These are phyloP conservation scores for Ogataea chonburiensis DNA, from an alignment of 805 yeast species.

Conservation along the genomic window DNA sequence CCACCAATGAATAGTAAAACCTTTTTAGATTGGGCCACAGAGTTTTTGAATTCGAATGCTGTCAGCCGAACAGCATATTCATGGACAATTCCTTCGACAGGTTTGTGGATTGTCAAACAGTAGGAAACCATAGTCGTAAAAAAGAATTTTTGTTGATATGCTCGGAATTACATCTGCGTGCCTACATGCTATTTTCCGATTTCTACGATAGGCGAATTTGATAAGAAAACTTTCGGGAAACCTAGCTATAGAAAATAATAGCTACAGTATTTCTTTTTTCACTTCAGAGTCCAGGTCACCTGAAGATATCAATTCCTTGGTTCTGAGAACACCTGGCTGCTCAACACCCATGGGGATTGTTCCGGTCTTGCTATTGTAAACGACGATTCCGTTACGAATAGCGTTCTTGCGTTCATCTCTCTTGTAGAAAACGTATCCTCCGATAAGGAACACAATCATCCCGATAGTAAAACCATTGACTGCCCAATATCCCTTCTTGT, in stretches of 20 bases:
- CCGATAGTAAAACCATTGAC: constrained; percentile 41
- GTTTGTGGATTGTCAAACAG: constrained; percentile 13
- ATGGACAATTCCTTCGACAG: constrained; percentile 43
- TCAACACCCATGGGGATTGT: too few relatives aligned
- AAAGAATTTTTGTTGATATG: too few relatives aligned
- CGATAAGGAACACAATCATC: constrained; percentile 22
- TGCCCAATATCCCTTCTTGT: constrained; percentile 50
- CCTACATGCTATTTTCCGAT: too few relatives aligned
- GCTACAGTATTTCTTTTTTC: too few relatives aligned
- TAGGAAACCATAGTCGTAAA: constrained; percentile 10
- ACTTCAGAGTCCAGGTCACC: too few relatives aligned
- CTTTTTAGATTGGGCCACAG: constrained; percentile 35
- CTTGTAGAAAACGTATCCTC: constrained; percentile 42
- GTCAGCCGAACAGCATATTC: constrained; percentile 44
- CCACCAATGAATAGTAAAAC: constrained; percentile 75
- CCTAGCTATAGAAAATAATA: too few relatives aligned
- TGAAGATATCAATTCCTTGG: too few relatives aligned
- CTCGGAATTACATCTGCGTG: too few relatives aligned
- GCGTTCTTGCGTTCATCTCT: constrained; percentile 49
- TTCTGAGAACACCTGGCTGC: too few relatives aligned
- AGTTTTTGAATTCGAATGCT: constrained; percentile 53
- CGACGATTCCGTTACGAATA: constrained; percentile 45
- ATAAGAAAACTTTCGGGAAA: too few relatives aligned
- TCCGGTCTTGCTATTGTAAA: constrained; percentile 43
- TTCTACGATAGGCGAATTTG: too few relatives aligned